Base-by-base conservation (phyloP, 768 basidiomycete genomes). In the Phylloporus sp. region DNA sequence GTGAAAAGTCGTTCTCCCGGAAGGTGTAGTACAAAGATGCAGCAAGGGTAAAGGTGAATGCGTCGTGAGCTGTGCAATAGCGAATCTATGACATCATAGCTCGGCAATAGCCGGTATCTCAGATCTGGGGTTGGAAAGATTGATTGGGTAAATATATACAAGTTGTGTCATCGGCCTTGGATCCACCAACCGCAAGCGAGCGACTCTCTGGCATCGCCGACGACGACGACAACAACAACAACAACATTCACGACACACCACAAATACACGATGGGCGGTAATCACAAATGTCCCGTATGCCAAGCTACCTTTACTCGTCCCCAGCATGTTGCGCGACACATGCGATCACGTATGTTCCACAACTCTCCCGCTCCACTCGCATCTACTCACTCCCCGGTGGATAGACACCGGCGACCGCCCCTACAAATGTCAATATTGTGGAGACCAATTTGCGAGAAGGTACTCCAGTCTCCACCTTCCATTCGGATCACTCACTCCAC, bases 371-470 rank as follows among this genome's bases (percentile, higher is more conserved):
- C 63, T 66, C 63, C 66, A 62, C 62, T 50, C 12, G 5, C 23
- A 32, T 8, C 28, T 38, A 29, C 60, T 49, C 46, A 54, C 49
- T 2, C 5, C 16, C 2, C 26, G 24, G 3, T 46, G 34, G 13
- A 18, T 72, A 91, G 90, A 93, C 70, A 92, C 90, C 34, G 90
- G 90, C 51, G 90, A 92, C 75, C 77, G 91, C 39, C 91, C 91
- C 9, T 93, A 93, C 77, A 90, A 89, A 63, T 93, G 91, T 60
- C 84, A 85, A 62, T 80, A 84, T 57, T 93, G 91, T 68, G 90
- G 90, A 32, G 91, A 93, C 73, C 89, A 91, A 71, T 93, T 93
- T 64, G 91, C 91, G 2, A 71, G 91, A 64, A 91, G 89, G 89
- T 86, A 41, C 11, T 67, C 43, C 48, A 46, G 23, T 45, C 55